A percentile compares a stretch with the other conserved stretches of the same genome.
phyloP scores from a whole-genome alignment of 2,329 filamentous ascomycete genomes.

The Pseudodiploospora longispora region DNA sequence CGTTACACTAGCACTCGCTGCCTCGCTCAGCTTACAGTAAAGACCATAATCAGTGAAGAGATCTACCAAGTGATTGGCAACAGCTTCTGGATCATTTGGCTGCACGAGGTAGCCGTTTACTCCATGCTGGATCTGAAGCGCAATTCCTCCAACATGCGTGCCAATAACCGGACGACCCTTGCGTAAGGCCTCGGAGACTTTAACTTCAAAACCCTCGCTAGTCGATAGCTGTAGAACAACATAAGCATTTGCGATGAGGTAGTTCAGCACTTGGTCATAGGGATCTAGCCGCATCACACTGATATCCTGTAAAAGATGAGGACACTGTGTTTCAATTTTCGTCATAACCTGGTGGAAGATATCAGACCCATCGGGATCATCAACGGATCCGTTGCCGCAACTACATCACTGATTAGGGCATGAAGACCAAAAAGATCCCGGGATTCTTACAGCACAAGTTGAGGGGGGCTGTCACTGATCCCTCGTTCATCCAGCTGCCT shows the following conservation, averaged over 20 bases:
- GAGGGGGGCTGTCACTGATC: slow-evolving; percentile 44
- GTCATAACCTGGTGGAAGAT: slow-evolving; percentile 66
- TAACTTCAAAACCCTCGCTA: slow-evolving; percentile 78
- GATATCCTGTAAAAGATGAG: slow-evolving; percentile 55
- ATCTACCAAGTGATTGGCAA: slow-evolving; percentile 57
- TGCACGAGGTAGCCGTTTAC: slow-evolving; percentile 69
- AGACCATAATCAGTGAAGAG: slow-evolving; percentile 59
- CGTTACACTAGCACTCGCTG: slow-evolving; percentile 58
- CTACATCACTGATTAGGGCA: slow-evolving; percentile 8
- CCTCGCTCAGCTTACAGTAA: slow-evolving; percentile 58
- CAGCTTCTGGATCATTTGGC: slow-evolving; percentile 59
- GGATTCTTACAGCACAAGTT: slow-evolving; percentile 54
- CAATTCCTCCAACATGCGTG: slow-evolving; percentile 69
- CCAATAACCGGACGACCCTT: slow-evolving; percentile 73
- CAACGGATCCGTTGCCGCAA: slow-evolving; percentile 70
- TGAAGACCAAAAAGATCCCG: slow-evolving; percentile 2
- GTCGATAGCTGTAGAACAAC: slow-evolving; percentile 73
- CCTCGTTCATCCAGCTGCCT: slow-evolving; percentile 47
- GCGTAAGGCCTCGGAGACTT: slow-evolving; percentile 75
- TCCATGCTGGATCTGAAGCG: slow-evolving; percentile 64
- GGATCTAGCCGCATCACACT: slow-evolving; percentile 70
- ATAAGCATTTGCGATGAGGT: slow-evolving; percentile 62
- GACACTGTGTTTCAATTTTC: slow-evolving; percentile 56
- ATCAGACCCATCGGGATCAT: slow-evolving; percentile 67
- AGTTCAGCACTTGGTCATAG: slow-evolving; percentile 73